Evolutionary conservation across 1,139 yeast genomes (phyloP).

Genomic region (Saccharomyces pastorianus): DNA sequence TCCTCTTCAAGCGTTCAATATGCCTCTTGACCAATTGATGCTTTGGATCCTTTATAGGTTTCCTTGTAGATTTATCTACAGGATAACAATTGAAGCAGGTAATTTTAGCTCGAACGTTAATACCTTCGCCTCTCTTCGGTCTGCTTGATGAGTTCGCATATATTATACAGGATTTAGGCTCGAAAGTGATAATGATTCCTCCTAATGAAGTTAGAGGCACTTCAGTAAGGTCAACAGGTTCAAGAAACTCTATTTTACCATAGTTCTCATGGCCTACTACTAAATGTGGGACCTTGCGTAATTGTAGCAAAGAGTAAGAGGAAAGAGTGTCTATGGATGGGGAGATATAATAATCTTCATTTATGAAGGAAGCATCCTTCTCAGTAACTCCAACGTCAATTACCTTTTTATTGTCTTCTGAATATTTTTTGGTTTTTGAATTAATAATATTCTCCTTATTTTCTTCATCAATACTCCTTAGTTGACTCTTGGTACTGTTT

Average conservation of each 20-base stretch:
- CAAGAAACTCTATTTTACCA: slow-evolving; percentile 68
- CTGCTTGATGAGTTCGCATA: slow-evolving; percentile 60
- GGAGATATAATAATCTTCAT: slow-evolving; percentile 79
- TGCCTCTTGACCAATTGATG: slow-evolving; percentile 67
- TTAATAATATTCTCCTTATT: background rate
- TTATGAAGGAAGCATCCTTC: slow-evolving; percentile 39
- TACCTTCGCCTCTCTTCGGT: slow-evolving; percentile 74
- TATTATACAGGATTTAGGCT: slow-evolving; percentile 53
- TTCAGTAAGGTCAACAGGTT: slow-evolving; percentile 75
- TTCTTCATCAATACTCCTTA: background rate
- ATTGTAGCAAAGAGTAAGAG: slow-evolving; percentile 50
- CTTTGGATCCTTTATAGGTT: slow-evolving; percentile 70
- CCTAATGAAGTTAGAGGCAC: slow-evolving; percentile 55
- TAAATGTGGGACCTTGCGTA: slow-evolving; percentile 57
- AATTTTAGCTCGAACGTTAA: slow-evolving; percentile 67
- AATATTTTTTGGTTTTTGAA: background rate
- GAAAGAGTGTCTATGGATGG: slow-evolving; percentile 64
- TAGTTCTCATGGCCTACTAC: slow-evolving; percentile 72
- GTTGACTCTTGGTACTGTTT: background rate
- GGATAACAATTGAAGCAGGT: slow-evolving; percentile 78
- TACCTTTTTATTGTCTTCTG: background rate
- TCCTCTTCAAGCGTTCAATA: slow-evolving; percentile 53
- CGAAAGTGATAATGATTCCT: slow-evolving; percentile 57
- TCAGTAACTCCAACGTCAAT: background rate
- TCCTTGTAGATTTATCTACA: slow-evolving; percentile 57